Evolutionary conservation across 1,139 yeast genomes (phyloP).

Genomic region (Yamadazyma songkhlaensis): DNA sequence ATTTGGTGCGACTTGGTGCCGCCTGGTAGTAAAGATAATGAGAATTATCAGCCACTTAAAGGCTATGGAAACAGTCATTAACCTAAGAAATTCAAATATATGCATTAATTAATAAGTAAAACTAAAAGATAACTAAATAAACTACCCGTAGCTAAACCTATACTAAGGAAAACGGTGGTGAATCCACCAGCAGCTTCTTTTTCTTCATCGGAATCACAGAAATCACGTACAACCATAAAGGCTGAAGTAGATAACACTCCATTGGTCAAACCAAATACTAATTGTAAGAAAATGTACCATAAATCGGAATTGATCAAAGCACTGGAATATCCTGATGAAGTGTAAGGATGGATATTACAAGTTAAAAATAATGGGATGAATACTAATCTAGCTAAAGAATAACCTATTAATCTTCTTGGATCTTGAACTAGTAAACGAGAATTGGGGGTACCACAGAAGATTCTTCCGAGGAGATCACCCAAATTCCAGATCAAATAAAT

Average conservation of each 20-base stretch:
- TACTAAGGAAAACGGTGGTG: slow-evolving; percentile 70
- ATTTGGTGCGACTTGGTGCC: not conserved
- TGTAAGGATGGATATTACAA: slow-evolving; percentile 60
- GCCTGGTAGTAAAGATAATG: not conserved
- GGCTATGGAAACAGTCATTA: no score
- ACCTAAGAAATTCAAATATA: no score
- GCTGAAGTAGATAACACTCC: slow-evolving; percentile 83
- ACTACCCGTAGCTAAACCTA: slow-evolving; percentile 78
- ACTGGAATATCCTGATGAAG: slow-evolving; percentile 22
- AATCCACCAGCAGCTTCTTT: slow-evolving; percentile 95
- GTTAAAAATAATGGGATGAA: slow-evolving; percentile 65
- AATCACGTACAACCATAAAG: slow-evolving; percentile 73
- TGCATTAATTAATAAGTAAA: slow-evolving; percentile 18
- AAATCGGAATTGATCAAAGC: slow-evolving; percentile 57
- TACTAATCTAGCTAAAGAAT: slow-evolving; percentile 51
- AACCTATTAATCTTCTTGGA: slow-evolving; percentile 43
- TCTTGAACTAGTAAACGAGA: slow-evolving; percentile 31
- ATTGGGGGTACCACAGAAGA: slow-evolving; percentile 58
- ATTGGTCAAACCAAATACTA: slow-evolving; percentile 78
- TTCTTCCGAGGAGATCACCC: slow-evolving; percentile 82
- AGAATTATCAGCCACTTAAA: no score
- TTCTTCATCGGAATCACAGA: slow-evolving; percentile 58
- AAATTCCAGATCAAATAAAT: slow-evolving; percentile 80
- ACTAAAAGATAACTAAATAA: slow-evolving; percentile 69
- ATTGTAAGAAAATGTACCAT: slow-evolving; percentile 66